Conservation (phyloP, 2,329 filamentous ascomycete genomes). For the Cladobotryum mycophilum region DNA sequence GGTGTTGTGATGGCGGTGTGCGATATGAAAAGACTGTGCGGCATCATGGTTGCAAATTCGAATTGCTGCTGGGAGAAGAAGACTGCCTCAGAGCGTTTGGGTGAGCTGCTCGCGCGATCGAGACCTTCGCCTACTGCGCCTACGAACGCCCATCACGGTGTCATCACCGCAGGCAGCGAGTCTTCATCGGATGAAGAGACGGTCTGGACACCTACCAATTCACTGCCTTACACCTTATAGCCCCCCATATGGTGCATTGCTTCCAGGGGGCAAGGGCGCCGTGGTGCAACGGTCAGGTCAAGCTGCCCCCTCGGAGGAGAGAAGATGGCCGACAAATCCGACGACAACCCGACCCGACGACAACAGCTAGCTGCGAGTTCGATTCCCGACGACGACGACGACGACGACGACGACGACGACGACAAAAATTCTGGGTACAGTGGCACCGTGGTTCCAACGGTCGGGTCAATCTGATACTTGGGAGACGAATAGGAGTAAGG, state of each 20-base stretch:
- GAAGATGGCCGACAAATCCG: neutral
- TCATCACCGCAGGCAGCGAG: neutral
- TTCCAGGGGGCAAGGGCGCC: conserved; percentile 19
- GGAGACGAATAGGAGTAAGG: neutral
- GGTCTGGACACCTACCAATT: neutral
- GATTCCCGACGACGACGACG: conserved; percentile 6
- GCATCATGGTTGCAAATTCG: too few relatives aligned
- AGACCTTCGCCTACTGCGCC: too few relatives aligned
- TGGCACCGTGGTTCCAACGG: neutral
- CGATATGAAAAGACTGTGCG: too few relatives aligned
- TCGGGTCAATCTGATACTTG: neutral
- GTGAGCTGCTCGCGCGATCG: too few relatives aligned
- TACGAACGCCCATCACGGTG: too few relatives aligned
- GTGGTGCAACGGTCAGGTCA: conserved; percentile 23
- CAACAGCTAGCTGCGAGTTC: conserved; percentile 13
- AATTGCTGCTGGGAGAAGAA: too few relatives aligned
- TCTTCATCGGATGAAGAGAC: neutral
- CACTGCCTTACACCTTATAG: neutral
- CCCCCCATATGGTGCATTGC: neutral
- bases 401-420: neutral
- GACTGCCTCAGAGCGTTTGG: too few relatives aligned
- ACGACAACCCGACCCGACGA: conserved; percentile 2
- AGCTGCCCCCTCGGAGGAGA: conserved; percentile 13
- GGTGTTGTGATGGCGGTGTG: too few relatives aligned
- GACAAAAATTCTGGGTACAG: neutral